Percentiles rank a stretch among this genome's conserved stretches.
Conservation (phyloP, 2,329 filamentous ascomycete species). For the Cladorrhinum sp. region DNA sequence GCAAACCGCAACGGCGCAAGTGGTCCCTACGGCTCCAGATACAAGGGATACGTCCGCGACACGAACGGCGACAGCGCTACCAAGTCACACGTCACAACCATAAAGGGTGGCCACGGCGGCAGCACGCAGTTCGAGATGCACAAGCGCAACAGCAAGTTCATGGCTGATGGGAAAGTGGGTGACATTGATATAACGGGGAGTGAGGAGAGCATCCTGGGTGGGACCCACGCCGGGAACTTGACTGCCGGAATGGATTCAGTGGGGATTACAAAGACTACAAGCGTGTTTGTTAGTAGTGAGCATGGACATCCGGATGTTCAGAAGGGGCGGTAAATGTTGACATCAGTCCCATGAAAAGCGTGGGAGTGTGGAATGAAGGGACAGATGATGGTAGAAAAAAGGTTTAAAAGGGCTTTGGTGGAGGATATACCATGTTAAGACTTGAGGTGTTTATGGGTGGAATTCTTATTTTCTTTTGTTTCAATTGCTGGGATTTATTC, state of each 20-base stretch:
- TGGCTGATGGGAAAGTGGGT: constrained; percentile 11
- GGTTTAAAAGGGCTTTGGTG: too few relatives aligned
- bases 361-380: too few relatives aligned
- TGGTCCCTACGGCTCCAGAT: constrained; percentile 19
- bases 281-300: constrained; percentile 8
- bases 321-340: background rate
- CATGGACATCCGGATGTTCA: background rate
- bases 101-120: background rate
- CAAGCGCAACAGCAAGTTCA: constrained; percentile 2
- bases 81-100: background rate
- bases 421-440: too few relatives aligned
- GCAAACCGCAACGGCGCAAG: constrained; percentile 33
- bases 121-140: constrained; percentile 20
- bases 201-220: constrained; percentile 22
- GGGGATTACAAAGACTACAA: constrained; percentile 14
- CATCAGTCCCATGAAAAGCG: too few relatives aligned
- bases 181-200: constrained; percentile 9
- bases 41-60: constrained; percentile 18
- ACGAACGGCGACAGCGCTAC: constrained; percentile 6
- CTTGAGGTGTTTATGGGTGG: too few relatives aligned
- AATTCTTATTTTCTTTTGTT: too few relatives aligned
- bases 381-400: too few relatives aligned
- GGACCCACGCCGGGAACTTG: background rate
- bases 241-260: background rate
- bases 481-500: too few relatives aligned